A percentile compares a stretch with the other conserved stretches of the same genome.
Conservation (phyloP, 129 eudicot genomes). For the Escallonia herrerae region DNA sequence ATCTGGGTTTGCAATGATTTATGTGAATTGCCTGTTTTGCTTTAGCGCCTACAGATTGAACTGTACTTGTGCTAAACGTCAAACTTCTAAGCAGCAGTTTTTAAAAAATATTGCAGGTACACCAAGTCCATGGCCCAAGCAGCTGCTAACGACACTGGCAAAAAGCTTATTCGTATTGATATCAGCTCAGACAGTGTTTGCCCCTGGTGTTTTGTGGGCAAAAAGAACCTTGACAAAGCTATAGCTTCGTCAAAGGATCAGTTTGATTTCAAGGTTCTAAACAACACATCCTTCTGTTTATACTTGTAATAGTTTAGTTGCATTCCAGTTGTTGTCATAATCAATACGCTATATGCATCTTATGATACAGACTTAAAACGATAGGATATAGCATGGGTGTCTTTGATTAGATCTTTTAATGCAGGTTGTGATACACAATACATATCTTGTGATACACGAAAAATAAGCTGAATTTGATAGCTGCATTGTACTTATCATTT, state of each 20-base stretch:
- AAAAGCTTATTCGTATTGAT: constrained; percentile 68
- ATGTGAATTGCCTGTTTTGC: background rate
- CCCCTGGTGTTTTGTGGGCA: constrained; percentile 98
- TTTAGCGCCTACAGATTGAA: background rate
- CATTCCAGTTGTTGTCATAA: too few species aligned
- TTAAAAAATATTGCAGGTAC: constrained; percentile 22
- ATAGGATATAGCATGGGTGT: too few species aligned
- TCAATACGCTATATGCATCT: too few species aligned
- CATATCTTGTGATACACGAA: too few species aligned
- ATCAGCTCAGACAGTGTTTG: constrained; percentile 79
- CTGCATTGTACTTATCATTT: too few species aligned
- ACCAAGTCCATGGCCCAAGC: constrained; percentile 50
- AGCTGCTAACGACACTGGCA: constrained; percentile 27
- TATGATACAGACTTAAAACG: too few species aligned
- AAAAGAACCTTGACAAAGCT: constrained; percentile 87
- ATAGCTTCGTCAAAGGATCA: constrained; percentile 57
- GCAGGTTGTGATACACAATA: too few species aligned
- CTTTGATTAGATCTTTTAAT: too few species aligned
- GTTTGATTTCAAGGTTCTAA: constrained; percentile 64
- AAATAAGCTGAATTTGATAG: too few species aligned
- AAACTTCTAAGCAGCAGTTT: background rate
- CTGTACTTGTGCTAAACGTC: background rate
- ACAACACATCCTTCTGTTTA: background rate
- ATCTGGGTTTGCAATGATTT: background rate
- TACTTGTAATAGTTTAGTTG: background rate